A percentile compares a stretch with the other conserved stretches of the same genome.
These are phyloP conservation scores for Neurospora africana DNA, from an alignment of 495 filamentous ascomycete species.

Conservation along the genomic window DNA sequence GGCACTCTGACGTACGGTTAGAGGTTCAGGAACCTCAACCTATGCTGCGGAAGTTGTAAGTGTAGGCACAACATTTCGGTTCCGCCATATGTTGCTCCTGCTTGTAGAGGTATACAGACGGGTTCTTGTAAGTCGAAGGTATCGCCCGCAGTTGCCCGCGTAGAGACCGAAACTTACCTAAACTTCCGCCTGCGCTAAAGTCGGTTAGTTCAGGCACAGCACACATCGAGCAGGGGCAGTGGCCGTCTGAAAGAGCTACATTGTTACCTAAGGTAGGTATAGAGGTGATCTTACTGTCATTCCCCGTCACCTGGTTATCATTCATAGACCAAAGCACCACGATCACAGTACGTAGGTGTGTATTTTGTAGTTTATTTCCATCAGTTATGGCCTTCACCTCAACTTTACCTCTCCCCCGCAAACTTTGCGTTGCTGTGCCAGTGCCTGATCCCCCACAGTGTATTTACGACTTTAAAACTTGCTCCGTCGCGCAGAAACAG, in stretches of 20 bases:
- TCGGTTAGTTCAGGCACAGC: not conserved
- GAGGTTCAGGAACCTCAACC: not conserved
- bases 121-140: not conserved
- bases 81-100: not conserved
- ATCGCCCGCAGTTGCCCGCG: not conserved
- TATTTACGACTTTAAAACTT: not conserved
- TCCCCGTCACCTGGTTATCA: not conserved
- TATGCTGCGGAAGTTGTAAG: not conserved
- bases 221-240: not conserved
- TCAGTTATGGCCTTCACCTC: not conserved
- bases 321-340: not conserved
- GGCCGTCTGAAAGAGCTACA: not conserved
- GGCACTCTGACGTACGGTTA: not conserved
- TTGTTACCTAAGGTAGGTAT: not conserved
- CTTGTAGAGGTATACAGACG: not conserved
- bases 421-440: not conserved
- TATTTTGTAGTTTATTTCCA: not conserved
- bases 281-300: not conserved
- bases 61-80: not conserved
- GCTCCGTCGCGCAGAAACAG: not conserved
- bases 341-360: not conserved
- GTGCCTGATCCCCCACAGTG: not conserved
- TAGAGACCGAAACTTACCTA: not conserved
- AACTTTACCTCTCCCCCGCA: not conserved
- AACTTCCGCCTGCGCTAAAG: not conserved